Conservation (phyloP, 139 green algal species). For the Closterium sp. region DNA sequence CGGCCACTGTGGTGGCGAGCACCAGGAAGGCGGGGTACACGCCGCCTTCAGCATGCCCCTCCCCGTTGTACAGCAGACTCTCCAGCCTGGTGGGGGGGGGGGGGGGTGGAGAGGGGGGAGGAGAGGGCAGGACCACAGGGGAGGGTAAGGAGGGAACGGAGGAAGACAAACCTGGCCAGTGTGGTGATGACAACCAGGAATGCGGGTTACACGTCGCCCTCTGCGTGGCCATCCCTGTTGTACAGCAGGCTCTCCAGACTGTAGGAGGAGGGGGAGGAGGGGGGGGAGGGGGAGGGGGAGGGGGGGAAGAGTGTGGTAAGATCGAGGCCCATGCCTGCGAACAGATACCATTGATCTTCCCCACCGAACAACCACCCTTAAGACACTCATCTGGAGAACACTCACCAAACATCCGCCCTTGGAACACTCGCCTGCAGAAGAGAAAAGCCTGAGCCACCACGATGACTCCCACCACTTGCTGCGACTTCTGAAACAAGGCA, state of each 20-base stretch:
- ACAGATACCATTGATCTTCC: too few species aligned
- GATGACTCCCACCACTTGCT: constrained; percentile 20
- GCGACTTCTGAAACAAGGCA: constrained; percentile 25
- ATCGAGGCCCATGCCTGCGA: too few species aligned
- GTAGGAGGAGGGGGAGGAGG: background rate
- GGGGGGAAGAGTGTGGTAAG: too few species aligned
- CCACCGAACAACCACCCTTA: too few species aligned
- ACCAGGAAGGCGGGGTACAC: constrained; percentile 88
- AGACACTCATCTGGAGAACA: too few species aligned
- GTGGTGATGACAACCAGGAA: constrained; percentile 82
- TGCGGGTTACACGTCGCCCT: constrained; percentile 76
- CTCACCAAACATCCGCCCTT: too few species aligned
- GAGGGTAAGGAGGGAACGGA: background rate
- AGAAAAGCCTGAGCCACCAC: constrained; percentile 67
- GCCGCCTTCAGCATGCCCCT: constrained; percentile 53
- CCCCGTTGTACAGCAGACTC: constrained; percentile 24
- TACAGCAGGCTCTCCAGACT: constrained; percentile 33
- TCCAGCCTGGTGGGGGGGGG: background rate
- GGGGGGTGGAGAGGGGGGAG: too few species aligned
- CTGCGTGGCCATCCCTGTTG: constrained; percentile 45
- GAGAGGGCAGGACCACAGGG: background rate
- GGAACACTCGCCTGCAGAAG: too few species aligned
- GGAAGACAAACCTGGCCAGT: constrained; percentile 60
- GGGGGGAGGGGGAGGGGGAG: too few species aligned
- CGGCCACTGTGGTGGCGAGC: constrained; percentile 71